phyloP scores from a whole-genome alignment of 306 rosid genomes.

The Bauhinia variegata region DNA sequence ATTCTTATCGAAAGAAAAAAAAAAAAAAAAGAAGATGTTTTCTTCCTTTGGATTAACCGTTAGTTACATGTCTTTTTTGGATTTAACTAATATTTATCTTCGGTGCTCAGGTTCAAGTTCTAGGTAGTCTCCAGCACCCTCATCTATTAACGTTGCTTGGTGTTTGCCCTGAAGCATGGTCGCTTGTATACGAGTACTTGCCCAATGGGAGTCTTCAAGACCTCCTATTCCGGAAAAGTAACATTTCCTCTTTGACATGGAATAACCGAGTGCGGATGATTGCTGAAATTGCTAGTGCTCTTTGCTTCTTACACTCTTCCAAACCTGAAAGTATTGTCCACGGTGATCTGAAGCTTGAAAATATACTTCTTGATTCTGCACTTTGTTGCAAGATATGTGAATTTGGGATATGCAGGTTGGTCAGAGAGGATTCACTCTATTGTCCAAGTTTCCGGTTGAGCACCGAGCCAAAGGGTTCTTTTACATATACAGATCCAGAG shows the following conservation, averaged over 20 bases:
- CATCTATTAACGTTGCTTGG: conserved; percentile 86
- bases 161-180: conserved; percentile 81
- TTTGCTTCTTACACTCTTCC: conserved; percentile 85
- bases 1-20: no score
- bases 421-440: conserved; percentile 64
- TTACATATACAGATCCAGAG: conserved; percentile 76
- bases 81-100: conserved; percentile 31
- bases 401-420: conserved; percentile 73
- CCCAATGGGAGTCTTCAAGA: conserved; percentile 83
- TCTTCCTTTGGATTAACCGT: conserved; percentile 16
- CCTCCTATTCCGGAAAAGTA: conserved; percentile 65
- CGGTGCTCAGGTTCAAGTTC: conserved; percentile 74
- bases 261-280: conserved; percentile 66
- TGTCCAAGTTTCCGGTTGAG: conserved; percentile 58
- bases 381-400: conserved; percentile 85
- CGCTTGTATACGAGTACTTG: conserved; percentile 77
- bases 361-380: conserved; percentile 62
- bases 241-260: conserved; percentile 62
- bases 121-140: conserved; percentile 82
- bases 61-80: conserved; percentile 11
- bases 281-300: conserved; percentile 83
- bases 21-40: neutral
- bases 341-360: conserved; percentile 78
- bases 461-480: conserved; percentile 73
- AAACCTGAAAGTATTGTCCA: conserved; percentile 79